These are phyloP conservation scores for Trichoderma polysporum DNA, from an alignment of 2,329 filamentous ascomycete species.

Conservation along the genomic window DNA sequence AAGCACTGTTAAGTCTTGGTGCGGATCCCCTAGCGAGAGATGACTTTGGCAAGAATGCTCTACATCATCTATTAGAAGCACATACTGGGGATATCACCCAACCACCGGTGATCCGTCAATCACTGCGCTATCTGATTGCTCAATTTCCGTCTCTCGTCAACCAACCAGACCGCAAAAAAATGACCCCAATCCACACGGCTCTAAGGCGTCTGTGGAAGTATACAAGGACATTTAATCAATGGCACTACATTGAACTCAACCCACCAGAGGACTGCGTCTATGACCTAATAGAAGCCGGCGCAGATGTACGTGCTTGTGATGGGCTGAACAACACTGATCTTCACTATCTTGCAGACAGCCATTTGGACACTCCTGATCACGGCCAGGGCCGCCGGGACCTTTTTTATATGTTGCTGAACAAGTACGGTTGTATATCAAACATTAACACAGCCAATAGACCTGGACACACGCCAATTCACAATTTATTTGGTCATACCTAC, in stretches of 20 bases:
- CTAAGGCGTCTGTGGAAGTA: neutral
- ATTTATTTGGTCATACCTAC: neutral
- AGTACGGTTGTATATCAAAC: neutral
- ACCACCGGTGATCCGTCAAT: neutral
- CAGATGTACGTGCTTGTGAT: neutral
- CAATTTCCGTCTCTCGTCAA: neutral
- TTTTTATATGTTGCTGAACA: neutral
- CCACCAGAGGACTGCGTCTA: neutral
- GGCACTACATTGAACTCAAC: too few relatives aligned
- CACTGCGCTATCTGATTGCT: neutral
- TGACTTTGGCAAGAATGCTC: neutral
- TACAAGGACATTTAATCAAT: neutral
- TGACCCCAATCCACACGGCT: neutral
- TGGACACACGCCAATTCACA: neutral
- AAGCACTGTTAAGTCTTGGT: neutral
- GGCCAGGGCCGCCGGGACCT: neutral
- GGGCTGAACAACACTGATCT: neutral
- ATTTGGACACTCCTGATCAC: neutral
- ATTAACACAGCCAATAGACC: neutral
- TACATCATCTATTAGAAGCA: neutral
- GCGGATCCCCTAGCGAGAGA: neutral
- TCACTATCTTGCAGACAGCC: neutral
- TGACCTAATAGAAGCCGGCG: neutral
- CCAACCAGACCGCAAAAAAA: neutral
- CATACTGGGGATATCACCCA: too few relatives aligned